Evolutionary conservation across 192 early-diverging fungal species (phyloP).

Genomic region (Geranomyces michiganensis): DNA sequence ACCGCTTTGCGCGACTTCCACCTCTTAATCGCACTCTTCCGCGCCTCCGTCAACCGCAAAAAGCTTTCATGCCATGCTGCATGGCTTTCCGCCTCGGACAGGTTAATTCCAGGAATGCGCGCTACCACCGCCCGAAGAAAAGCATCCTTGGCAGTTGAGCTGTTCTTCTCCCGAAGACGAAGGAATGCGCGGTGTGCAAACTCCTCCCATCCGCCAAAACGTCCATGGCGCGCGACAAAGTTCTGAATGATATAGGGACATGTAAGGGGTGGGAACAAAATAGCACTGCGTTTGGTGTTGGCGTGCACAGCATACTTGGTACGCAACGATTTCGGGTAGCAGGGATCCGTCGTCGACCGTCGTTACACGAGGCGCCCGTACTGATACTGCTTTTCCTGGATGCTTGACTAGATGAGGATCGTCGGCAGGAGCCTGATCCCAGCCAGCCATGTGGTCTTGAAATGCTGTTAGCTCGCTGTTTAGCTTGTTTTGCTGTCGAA

Average conservation of each 20-base stretch:
- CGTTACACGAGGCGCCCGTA: background rate
- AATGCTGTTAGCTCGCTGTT: background rate
- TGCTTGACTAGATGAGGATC: too few relatives aligned
- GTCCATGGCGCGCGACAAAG: conserved; percentile 37
- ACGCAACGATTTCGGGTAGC: conserved; percentile 23
- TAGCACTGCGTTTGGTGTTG: background rate
- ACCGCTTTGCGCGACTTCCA: conserved; percentile 22
- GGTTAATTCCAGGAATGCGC: conserved; percentile 14
- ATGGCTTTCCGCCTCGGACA: conserved; percentile 2
- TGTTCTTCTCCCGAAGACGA: conserved; percentile 37
- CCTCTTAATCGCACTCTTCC: conserved; percentile 5
- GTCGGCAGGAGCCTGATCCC: background rate
- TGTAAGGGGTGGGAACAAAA: background rate
- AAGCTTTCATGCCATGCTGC: conserved; percentile 21
- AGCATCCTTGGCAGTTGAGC: conserved; percentile 12
- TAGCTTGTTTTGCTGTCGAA: conserved; percentile 17
- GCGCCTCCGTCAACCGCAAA: conserved; percentile 4
- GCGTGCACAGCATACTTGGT: too few relatives aligned
- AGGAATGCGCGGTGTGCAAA: conserved; percentile 40
- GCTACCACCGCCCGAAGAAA: conserved; percentile 22
- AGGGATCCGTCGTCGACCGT: conserved; percentile 6
- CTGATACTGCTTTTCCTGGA: background rate
- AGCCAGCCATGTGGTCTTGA: conserved; percentile 10
- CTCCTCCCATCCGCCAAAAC: conserved; percentile 49
- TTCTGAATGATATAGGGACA: conserved; percentile 17